These are phyloP conservation scores for Chlamydomonas applanata DNA, from an alignment of 139 green algal species.

Conservation along the genomic window DNA sequence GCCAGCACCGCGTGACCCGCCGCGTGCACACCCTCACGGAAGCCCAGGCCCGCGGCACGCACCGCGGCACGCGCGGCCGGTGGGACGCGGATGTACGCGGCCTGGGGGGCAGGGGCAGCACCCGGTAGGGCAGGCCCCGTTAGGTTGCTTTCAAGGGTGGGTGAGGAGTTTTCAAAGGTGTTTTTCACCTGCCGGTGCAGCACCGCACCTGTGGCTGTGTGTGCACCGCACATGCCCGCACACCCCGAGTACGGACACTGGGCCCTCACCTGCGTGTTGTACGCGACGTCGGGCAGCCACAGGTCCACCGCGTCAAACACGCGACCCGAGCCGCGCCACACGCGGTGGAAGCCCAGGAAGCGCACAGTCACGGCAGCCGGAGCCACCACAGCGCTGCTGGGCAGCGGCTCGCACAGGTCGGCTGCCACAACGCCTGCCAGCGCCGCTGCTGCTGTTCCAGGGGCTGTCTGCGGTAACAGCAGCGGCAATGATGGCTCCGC, in stretches of 20 bases:
- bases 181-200: not conserved
- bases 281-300: slow-evolving; percentile 82
- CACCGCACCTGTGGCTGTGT: not conserved
- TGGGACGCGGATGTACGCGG: slow-evolving; percentile 80
- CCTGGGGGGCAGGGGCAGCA: slow-evolving; percentile 31
- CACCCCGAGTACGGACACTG: too few relatives aligned
- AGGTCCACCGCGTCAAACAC: slow-evolving; percentile 91
- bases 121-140: too few relatives aligned
- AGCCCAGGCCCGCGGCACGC: slow-evolving; percentile 45
- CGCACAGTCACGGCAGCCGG: slow-evolving; percentile 60
- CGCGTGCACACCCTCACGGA: slow-evolving; percentile 81
- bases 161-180: not conserved
- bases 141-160: too few relatives aligned
- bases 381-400: slow-evolving; percentile 24
- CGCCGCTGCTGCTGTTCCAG: too few relatives aligned
- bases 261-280: slow-evolving; percentile 73
- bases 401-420: too few relatives aligned
- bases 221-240: not conserved
- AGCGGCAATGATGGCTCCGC: not conserved
- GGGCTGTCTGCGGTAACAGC: not conserved
- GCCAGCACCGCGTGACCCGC: slow-evolving; percentile 88
- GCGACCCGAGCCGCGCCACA: slow-evolving; percentile 65
- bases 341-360: slow-evolving; percentile 78
- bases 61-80: slow-evolving; percentile 38
- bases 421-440: too few relatives aligned